Percentiles rank a stretch among this genome's conserved stretches.
phyloP scores from a whole-genome alignment of 768 basidiomycete species.

The Naganishia randhawae region DNA sequence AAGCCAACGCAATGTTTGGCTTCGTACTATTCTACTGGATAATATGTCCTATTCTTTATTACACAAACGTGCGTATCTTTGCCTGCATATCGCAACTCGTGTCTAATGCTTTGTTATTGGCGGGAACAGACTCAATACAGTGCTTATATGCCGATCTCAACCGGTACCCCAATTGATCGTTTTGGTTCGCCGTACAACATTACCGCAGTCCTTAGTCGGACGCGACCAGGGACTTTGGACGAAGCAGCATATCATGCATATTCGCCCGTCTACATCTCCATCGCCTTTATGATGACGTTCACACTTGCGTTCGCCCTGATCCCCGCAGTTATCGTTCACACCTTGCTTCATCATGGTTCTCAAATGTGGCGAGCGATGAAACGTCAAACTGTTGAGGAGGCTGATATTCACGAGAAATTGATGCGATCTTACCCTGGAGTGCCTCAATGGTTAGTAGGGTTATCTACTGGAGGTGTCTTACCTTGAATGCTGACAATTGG shows the following conservation, averaged over 20 bases:
- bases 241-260: slow-evolving; percentile 71
- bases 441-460: slow-evolving; percentile 41
- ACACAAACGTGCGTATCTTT: slow-evolving; percentile 70
- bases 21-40: slow-evolving; percentile 94
- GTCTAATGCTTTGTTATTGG: not conserved
- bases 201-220: slow-evolving; percentile 60
- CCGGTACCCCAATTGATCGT: slow-evolving; percentile 73
- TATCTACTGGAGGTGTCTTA: not conserved
- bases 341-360: slow-evolving; percentile 80
- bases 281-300: slow-evolving; percentile 83
- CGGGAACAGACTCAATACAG: slow-evolving; percentile 65
- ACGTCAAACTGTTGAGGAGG: slow-evolving; percentile 70
- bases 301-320: slow-evolving; percentile 76
- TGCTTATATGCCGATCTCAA: slow-evolving; percentile 82
- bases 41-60: slow-evolving; percentile 80
- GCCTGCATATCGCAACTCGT: not conserved
- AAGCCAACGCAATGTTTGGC: slow-evolving; percentile 78
- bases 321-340: slow-evolving; percentile 84
- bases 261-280: slow-evolving; percentile 85
- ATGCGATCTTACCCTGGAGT: slow-evolving; percentile 86
- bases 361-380: slow-evolving; percentile 68
- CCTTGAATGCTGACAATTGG: not conserved
- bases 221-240: slow-evolving; percentile 62
- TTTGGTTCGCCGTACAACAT: slow-evolving; percentile 74
- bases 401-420: slow-evolving; percentile 91